Base-by-base conservation (phyloP, 805 yeast genomes). In the Barnettozyma sucrosica region DNA sequence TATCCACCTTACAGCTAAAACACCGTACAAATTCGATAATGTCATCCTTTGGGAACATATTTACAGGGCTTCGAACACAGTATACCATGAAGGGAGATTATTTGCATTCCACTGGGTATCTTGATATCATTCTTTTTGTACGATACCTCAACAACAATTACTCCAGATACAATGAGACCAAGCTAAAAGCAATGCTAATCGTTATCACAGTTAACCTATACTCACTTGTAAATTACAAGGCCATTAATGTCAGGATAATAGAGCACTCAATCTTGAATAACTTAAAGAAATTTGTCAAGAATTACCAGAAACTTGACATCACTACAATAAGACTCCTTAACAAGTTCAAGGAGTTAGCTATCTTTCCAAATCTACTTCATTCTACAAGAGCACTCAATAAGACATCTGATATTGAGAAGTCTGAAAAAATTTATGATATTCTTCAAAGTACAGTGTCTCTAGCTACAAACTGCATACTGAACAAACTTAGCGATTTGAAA, bases 401-500 rank as follows among this genome's bases (percentile, higher is more conserved):
- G 9, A 24, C 46, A 32, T 38, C 16, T 26, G 40, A 42, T 10
- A 7, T 11, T 5, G 14, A 24, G 16, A 39, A 47, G 18, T 24
- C 52, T 1, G 42, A 46, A 1, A 40, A 46, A 5, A 34, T 58
- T 7, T 45, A 50, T 24, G 50, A 58, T 7, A 30, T 55, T 9
- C 56, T 64, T 13, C 49, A 59, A 36, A 68, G 67, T 46, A 47
- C 74, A 6, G 50, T 76, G 3, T 51, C 62, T 0, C 54, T 75
- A 3, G 48, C 62, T 4, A 53, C 63, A 13, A 70, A 68, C 43
- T 60, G 66, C 7, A 43, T 65, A 4, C 45, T 62, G 2, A 60
- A 34, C 38, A 57, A 16, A 55, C 64, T 8, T 51, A 67, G 26
- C 53, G 53, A 11, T 55, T 56, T 30, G 43, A 67, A 37, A 40